Evolutionary conservation across 164 flowering plant genomes (phyloP).

Genomic region (Vitis rotundifolia): DNA sequence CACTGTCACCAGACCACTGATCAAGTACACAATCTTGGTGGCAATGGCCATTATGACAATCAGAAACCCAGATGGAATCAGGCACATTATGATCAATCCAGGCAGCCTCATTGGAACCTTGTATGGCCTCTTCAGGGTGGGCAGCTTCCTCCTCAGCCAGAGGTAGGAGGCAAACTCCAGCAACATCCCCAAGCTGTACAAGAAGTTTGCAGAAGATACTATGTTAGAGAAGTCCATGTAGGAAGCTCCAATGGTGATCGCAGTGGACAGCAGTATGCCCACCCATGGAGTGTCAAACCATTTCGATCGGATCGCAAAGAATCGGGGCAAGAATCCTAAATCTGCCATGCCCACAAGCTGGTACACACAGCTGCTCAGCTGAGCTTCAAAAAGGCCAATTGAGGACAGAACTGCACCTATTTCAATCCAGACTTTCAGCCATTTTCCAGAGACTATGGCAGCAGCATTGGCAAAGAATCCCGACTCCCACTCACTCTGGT

Average conservation of each 20-base stretch:
- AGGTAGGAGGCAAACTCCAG: constrained; percentile 57
- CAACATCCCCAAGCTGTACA: constrained; percentile 64
- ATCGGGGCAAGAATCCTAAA: constrained; percentile 40
- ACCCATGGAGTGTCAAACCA: constrained; percentile 66
- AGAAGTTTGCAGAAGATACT: constrained; percentile 51
- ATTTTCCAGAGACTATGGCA: constrained; percentile 46
- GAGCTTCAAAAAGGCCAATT: constrained; percentile 60
- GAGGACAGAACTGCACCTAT: constrained; percentile 54
- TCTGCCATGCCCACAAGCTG: constrained; percentile 65
- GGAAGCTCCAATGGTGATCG: constrained; percentile 40
- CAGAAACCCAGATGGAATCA: constrained; percentile 54
- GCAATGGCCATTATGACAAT: constrained; percentile 41
- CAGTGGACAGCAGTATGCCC: constrained; percentile 48
- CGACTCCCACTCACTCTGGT: constrained; percentile 36
- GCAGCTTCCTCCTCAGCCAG: constrained; percentile 52
- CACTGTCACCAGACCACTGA: constrained; percentile 51
- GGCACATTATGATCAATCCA: constrained; percentile 43
- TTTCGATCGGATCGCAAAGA: constrained; percentile 42
- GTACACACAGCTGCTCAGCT: constrained; percentile 52
- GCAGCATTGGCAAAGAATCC: constrained; percentile 54
- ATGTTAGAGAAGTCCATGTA: constrained; percentile 43
- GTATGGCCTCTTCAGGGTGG: constrained; percentile 45
- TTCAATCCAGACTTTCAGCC: constrained; percentile 55
- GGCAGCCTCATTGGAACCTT: constrained; percentile 42
- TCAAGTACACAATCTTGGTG: constrained; percentile 36